Conservation (phyloP, 208 protist genomes). For the Blastocrithidia nonstop region DNA sequence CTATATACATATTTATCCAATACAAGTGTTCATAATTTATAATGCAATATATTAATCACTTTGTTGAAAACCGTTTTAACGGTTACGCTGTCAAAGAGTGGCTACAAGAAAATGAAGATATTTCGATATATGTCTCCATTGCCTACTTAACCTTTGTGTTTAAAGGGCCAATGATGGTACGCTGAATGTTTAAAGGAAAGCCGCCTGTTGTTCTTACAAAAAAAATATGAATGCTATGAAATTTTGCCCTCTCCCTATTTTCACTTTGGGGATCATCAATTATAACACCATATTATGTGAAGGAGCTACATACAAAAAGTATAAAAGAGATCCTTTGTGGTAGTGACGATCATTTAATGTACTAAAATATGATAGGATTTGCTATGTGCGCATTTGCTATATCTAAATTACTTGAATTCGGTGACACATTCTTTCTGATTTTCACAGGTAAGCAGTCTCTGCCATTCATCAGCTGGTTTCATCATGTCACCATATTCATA, state of each 20-base stretch:
- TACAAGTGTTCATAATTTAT: slow-evolving; percentile 7
- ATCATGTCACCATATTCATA: slow-evolving; percentile 86
- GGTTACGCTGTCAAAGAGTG: slow-evolving; percentile 15
- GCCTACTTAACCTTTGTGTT: slow-evolving; percentile 57
- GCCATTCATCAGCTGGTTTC: slow-evolving; percentile 84
- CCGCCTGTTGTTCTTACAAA: too few species aligned
- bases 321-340: slow-evolving; percentile 41
- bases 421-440: slow-evolving; percentile 72
- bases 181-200: too few species aligned
- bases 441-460: slow-evolving; percentile 65
- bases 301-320: slow-evolving; percentile 10
- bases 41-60: slow-evolving; percentile 4
- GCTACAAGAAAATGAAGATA: slow-evolving; percentile 20
- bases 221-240: too few species aligned
- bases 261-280: slow-evolving; percentile 49
- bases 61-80: slow-evolving; percentile 8
- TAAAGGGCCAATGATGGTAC: slow-evolving; percentile 15
- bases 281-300: slow-evolving; percentile 31
- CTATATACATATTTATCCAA: too few species aligned
- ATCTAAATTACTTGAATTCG: slow-evolving; percentile 72
- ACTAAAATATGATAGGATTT: slow-evolving; percentile 25
- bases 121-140: slow-evolving; percentile 28
- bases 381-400: slow-evolving; percentile 65
- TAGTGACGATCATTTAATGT: slow-evolving; percentile 22
- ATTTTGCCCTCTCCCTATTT: slow-evolving; percentile 70